Base-by-base conservation (phyloP, 345 rosid species). In the Acer saccharum region DNA sequence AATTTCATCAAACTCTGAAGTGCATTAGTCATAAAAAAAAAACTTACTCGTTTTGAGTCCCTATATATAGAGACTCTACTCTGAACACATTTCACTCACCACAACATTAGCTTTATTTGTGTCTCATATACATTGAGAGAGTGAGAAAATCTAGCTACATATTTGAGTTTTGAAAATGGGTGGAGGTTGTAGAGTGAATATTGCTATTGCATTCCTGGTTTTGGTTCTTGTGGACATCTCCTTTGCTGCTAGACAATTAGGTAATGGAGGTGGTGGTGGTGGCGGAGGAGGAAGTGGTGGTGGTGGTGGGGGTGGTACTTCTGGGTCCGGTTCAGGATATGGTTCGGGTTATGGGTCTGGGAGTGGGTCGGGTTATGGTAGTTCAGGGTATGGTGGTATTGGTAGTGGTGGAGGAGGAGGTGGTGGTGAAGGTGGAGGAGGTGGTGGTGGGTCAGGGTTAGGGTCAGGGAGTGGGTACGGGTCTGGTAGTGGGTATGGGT, bases 231-330 rank as follows among this genome's bases (percentile, higher is more conserved):
- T 87, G 60, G 85, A 89, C 76, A 67, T 89, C 3, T 67, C 82
- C 73, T 81, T 85, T 57, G 92, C 88, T n/a, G 87, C 82, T 57
- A 89, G 90, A 83, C 61, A 71, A 7, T 61, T 76, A 2, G 73
- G 55, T n/a, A 44, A 57, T 21, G 63, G 23, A 17, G 83, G 74
- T 4, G 81, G 77, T 4, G 87, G 85, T 0, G 83, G 89, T 0
- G 90, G 87, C 3, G 87, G 84, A 8, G 83, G 87, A 7, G 86
- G 90, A 7, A 82, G 86, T 2, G 88, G 84, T 5, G 82, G 87
- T 48, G 83, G 84, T 29, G 81, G 78, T 0, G 85, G 87, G 21
- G 81, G 86, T 4, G 92, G 93, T 0, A 7, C n/a, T 60, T 81
- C 86, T 14, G 89, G 86, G 39, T 35, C 39, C 39, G 84, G 87